Percentiles rank a stretch among this genome's conserved stretches.
Evolutionary conservation across 2,329 filamentous ascomycete genomes (phyloP).

Genomic region (Penicillium sp.): DNA sequence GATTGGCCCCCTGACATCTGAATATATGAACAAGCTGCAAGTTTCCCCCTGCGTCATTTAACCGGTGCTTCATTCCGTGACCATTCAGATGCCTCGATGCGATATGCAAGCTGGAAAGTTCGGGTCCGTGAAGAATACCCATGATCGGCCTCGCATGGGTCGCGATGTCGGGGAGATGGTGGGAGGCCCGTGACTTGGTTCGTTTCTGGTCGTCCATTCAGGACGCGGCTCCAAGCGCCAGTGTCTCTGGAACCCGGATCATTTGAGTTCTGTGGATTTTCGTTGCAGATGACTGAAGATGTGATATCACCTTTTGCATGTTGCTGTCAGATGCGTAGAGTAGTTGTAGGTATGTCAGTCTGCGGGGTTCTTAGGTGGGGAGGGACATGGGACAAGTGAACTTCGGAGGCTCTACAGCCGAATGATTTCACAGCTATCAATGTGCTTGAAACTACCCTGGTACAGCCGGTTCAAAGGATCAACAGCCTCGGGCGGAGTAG

Average conservation of each 20-base stretch:
- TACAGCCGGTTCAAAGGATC: not conserved
- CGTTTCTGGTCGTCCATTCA: slow-evolving; percentile 11
- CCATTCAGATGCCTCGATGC: not conserved
- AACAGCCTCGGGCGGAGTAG: slow-evolving; percentile 4
- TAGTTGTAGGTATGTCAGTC: not conserved
- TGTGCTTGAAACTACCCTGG: not conserved
- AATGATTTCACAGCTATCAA: not conserved
- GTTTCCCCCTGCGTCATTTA: not conserved
- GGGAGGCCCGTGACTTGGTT: slow-evolving; percentile 10
- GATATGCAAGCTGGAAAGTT: too few relatives aligned
- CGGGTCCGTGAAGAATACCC: not conserved
- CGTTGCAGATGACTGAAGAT: slow-evolving; percentile 19
- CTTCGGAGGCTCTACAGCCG: not conserved
- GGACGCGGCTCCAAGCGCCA: slow-evolving; percentile 8
- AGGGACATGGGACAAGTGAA: not conserved
- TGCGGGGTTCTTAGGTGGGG: not conserved
- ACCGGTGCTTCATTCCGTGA: not conserved
- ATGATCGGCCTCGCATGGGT: slow-evolving; percentile 20
- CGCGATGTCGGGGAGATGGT: slow-evolving; percentile 10
- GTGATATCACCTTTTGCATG: slow-evolving; percentile 6
- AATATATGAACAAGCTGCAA: not conserved
- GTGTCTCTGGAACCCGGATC: slow-evolving; percentile 5
- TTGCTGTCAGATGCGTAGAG: slow-evolving; percentile 11
- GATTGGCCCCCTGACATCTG: slow-evolving; percentile 3
- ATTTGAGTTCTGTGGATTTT: slow-evolving; percentile 14